Percentiles rank a stretch among this genome's conserved stretches.
Evolutionary conservation across 441 rosid species (phyloP).

Genomic region (Gossypium davidsonii): DNA sequence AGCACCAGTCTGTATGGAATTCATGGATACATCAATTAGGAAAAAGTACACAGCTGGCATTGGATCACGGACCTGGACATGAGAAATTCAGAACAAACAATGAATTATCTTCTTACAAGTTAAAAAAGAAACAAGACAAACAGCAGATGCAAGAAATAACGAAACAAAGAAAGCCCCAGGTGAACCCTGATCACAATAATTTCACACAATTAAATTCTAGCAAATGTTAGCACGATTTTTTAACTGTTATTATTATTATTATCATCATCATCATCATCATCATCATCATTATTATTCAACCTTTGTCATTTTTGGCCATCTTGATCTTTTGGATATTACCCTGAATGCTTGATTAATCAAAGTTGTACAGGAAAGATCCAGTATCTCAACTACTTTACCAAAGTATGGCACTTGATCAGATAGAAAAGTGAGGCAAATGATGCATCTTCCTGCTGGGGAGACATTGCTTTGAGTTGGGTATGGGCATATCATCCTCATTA

Average conservation of each 20-base stretch:
- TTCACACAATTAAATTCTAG: not conserved
- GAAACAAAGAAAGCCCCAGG: not conserved
- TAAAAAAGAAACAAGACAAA: not conserved
- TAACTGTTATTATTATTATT: not conserved
- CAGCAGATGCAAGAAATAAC: not conserved
- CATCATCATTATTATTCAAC: not conserved
- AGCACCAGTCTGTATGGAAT: constrained; percentile 86
- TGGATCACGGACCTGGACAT: constrained; percentile 81
- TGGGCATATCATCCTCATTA: not conserved
- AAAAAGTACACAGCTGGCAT: constrained; percentile 92
- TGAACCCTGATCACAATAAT: not conserved
- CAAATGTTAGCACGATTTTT: not conserved
- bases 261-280: too few species aligned
- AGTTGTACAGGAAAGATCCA: not conserved
- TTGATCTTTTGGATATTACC: not conserved
- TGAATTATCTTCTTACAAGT: constrained; percentile 2
- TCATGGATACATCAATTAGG: constrained; percentile 87
- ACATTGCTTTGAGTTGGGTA: not conserved
- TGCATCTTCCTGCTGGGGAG: not conserved
- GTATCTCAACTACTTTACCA: not conserved
- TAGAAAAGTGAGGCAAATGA: not conserved
- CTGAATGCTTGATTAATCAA: not conserved
- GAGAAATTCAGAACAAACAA: constrained; percentile 8
- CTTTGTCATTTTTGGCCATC: not conserved
- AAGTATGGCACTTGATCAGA: not conserved